Percentiles rank a stretch among this genome's conserved stretches.
Evolutionary conservation across 331 rosid species (phyloP).

Genomic region (Quercus tomentella): DNA sequence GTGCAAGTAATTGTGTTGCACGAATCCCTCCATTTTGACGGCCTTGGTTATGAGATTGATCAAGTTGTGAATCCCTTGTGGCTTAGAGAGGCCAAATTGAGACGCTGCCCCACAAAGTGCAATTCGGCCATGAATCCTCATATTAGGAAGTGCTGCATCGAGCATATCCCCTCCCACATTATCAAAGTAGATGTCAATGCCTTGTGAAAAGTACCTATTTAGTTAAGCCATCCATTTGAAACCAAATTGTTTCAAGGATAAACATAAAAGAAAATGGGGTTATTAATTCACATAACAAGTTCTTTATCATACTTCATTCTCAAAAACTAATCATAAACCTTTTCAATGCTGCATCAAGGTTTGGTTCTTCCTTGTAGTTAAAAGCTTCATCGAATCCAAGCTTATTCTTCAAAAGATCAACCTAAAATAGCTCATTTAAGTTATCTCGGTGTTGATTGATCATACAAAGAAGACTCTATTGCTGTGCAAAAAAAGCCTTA

Average conservation of each 20-base stretch:
- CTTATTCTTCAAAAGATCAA: conserved; percentile 38
- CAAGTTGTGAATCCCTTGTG: conserved; percentile 52
- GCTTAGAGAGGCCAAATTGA: conserved; percentile 48
- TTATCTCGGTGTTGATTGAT: background rate
- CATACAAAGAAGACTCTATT: background rate
- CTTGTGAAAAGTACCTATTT: conserved; percentile 69
- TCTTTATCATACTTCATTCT: background rate
- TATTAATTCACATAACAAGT: background rate
- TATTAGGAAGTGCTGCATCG: conserved; percentile 80
- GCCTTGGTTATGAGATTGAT: conserved; percentile 46
- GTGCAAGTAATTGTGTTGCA: conserved; percentile 71
- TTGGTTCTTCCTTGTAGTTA: conserved; percentile 37
- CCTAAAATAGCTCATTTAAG: conserved; percentile 6
- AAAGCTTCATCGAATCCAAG: conserved; percentile 41
- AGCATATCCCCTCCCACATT: conserved; percentile 86
- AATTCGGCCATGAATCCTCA: conserved; percentile 73
- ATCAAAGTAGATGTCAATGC: conserved; percentile 85
- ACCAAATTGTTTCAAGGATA: background rate
- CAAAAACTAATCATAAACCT: conserved; percentile 18
- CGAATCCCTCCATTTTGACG: conserved; percentile 68
- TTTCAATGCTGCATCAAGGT: conserved; percentile 31
- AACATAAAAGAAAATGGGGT: background rate
- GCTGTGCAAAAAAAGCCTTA: background rate
- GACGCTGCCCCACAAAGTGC: conserved; percentile 84
- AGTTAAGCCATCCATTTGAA: background rate